phyloP scores from a whole-genome alignment of 2,329 filamentous ascomycete genomes.

The Sordariomycetes sp. region DNA sequence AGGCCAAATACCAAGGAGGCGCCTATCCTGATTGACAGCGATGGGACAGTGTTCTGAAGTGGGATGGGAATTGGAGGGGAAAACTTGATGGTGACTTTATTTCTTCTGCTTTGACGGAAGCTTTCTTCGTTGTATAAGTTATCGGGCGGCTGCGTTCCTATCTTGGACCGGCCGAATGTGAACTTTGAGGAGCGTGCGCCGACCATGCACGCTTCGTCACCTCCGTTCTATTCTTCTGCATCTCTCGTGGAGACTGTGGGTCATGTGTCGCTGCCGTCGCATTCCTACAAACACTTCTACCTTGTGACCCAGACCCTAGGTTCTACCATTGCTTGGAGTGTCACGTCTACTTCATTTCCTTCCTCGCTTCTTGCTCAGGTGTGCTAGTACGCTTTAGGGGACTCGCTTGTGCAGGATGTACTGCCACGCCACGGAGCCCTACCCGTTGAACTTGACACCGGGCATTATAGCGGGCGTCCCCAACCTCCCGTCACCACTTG shows the following conservation, averaged over 20 bases:
- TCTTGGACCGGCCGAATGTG: not conserved
- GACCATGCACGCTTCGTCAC: not conserved
- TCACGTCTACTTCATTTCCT: constrained; percentile 10
- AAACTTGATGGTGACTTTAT: no score
- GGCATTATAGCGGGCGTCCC: constrained; percentile 14
- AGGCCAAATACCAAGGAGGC: constrained; percentile 93
- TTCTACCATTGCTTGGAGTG: constrained; percentile 8
- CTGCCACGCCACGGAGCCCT: constrained; percentile 10
- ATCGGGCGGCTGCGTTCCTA: no score
- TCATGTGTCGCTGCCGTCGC: no score
- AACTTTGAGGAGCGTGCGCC: not conserved
- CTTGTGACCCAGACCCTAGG: constrained; percentile 10
- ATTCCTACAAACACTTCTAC: constrained; percentile 9
- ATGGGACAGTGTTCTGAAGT: constrained; percentile 85
- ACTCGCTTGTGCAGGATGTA: constrained; percentile 2
- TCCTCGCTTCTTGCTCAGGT: constrained; percentile 11
- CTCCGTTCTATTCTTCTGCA: constrained; percentile 8
- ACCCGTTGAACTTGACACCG: constrained; percentile 14
- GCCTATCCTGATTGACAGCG: constrained; percentile 89
- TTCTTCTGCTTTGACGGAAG: no score
- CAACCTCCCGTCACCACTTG: constrained; percentile 14
- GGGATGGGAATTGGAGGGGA: not conserved
- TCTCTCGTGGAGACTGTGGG: constrained; percentile 11
- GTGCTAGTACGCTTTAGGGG: constrained; percentile 9
- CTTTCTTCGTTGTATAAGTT: no score